Evolutionary conservation across 2,329 filamentous ascomycete species (phyloP), one percentile per base, ranked within the genome.

Genomic region (Apiospora aurea): DNA sequence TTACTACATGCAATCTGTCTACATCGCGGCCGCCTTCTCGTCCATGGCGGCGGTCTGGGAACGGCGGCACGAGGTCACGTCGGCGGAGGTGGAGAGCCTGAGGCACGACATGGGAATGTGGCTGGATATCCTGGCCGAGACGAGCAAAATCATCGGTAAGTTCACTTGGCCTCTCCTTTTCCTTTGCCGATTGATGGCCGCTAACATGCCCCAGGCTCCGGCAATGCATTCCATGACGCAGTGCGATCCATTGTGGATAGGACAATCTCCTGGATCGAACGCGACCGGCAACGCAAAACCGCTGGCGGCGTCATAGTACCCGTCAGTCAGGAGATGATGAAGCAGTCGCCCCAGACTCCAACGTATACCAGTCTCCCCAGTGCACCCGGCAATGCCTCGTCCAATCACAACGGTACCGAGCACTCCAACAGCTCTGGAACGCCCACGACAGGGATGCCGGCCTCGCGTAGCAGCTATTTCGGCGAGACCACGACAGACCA

Each of bases 1-100:
- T 0, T 95, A 93, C 92, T 93, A 93, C 76, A 91, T 92, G 67
- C 87, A 90, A 68, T 91, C 93, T 0, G 87, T 93, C 7, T 94
- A 93, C 77, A 86, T 93, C 16, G 90, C 92, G 61, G 92, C 92
- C 38, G 91, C 94, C 71, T 93, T 94, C 76, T 93, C 92, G 0
- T 91, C 89, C 18, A 83, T 96, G 0, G 93, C 93, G 67, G 89
- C 89, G 1, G 87, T 91, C 71, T 93, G 90, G 84, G 89, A 94
- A 78, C 88, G 91, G 67, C 86, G 91, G 43, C 88, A 89, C 68
- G 85, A 88, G 13, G 88, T 90, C 14, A 89, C 88, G 0, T 81
- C 85, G 0, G 84, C 85, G 1, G 89, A 93, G 72, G 82, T 95
- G 70, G 83, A 86, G 21, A 81, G 81, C n/a, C 82, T 96, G 69